Evolutionary conservation across 306 rosid genomes (phyloP).

Genomic region (Mimosa bimucronata): DNA sequence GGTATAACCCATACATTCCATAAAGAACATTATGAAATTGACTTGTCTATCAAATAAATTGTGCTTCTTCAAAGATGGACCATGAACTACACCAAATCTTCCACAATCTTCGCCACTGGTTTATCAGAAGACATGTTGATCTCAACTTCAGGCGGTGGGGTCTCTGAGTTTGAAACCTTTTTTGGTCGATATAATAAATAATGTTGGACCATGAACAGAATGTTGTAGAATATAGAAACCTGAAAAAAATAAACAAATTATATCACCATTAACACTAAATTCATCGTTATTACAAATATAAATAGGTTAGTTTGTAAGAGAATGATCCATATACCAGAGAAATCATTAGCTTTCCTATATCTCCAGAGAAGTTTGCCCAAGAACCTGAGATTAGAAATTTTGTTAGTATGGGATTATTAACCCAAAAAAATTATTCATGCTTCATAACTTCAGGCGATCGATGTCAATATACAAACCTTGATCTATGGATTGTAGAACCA

Average conservation of each 20-base stretch:
- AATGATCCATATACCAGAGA: constrained; percentile 49
- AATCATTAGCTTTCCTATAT: constrained; percentile 72
- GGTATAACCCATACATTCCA: too few species aligned
- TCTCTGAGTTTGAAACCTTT: background rate
- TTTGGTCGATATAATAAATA: background rate
- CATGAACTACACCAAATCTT: background rate
- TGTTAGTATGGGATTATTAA: constrained; percentile 15
- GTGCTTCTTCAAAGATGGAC: background rate
- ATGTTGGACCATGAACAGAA: background rate
- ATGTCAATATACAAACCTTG: constrained; percentile 53
- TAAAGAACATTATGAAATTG: too few species aligned
- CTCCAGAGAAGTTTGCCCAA: constrained; percentile 79
- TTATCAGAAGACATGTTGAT: background rate
- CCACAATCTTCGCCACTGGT: background rate
- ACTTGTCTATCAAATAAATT: too few species aligned
- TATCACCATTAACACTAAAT: background rate
- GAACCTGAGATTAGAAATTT: constrained; percentile 60
- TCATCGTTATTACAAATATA: background rate
- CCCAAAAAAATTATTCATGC: constrained; percentile 1
- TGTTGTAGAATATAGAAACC: background rate
- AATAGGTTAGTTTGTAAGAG: background rate
- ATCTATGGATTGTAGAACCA: constrained; percentile 85
- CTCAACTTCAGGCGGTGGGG: background rate
- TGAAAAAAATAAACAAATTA: background rate
- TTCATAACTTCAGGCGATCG: background rate